Base-by-base conservation (phyloP, 163 green algal genomes). In the Chlorella variabilis region DNA sequence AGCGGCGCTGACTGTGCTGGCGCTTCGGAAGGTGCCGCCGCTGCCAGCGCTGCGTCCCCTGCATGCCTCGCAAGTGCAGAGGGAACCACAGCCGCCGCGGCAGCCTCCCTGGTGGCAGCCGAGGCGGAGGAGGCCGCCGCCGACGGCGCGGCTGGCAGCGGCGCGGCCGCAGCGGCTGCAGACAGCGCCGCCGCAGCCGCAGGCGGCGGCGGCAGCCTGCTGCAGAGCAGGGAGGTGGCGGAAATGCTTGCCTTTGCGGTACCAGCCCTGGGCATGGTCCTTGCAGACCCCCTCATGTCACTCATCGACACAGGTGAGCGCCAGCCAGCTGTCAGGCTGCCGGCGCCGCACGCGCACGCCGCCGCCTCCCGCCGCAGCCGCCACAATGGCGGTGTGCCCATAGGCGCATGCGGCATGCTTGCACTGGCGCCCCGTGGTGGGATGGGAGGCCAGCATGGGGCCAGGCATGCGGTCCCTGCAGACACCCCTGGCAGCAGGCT, bases 281-380 rank as follows among this genome's bases (percentile, higher is more conserved):
- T 96, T 18, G 86, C 89, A 13, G 91, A 94, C 80, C 92, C 92
- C 2, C 75, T 96, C 23, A 94, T 95, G 87, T 89, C 61, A 27
- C 70, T 96, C 25, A 88, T 96, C 1, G 92, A 95, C 54, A 93
- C 63, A 34, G 73, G 73, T 70, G 38, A 9, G 31, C n/a, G n/a
- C n/a, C n/a, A n/a, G n/a, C n/a, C n/a, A n/a, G n/a, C n/a, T n/a
- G n/a, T n/a, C n/a, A n/a, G n/a, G n/a, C n/a, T n/a, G n/a, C n/a
- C n/a, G n/a, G n/a, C n/a, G n/a, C n/a, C n/a, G n/a, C n/a, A n/a
- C n/a, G n/a, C n/a, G n/a, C n/a, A n/a, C n/a, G n/a, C n/a, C n/a
- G n/a, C n/a, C n/a, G n/a, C n/a, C n/a, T n/a, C n/a, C n/a, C n/a
- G n/a, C n/a, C n/a, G n/a, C n/a, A n/a, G n/a, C n/a, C n/a, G n/a